A percentile compares a stretch with the other conserved stretches of the same genome.
These are phyloP conservation scores for Dactylellina cionopaga DNA, from an alignment of 2,329 filamentous ascomycete species.

Conservation along the genomic window DNA sequence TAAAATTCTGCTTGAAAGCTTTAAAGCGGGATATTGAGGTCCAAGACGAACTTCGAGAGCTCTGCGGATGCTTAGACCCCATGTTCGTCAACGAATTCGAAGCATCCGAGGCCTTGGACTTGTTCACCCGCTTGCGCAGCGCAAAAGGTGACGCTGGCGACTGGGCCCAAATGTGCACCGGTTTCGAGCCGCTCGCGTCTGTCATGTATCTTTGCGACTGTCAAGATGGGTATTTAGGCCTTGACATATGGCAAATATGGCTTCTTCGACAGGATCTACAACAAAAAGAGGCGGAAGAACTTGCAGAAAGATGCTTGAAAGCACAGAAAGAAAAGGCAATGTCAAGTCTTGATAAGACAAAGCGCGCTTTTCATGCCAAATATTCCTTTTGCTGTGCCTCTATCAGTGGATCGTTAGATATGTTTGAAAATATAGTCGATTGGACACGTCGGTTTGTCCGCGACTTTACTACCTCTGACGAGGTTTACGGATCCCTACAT, in stretches of 20 bases:
- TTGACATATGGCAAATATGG: conserved; percentile 10
- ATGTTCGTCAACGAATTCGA: no score
- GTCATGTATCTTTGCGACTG: no score
- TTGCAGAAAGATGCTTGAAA: neutral
- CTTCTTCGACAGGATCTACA: neutral
- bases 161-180: neutral
- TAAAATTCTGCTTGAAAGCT: no score
- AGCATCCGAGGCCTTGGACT: neutral
- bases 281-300: neutral
- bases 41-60: neutral
- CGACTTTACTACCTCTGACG: neutral
- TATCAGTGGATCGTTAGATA: neutral
- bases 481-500: neutral
- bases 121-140: neutral
- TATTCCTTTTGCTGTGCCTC: neutral
- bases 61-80: neutral
- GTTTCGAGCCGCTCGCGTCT: no score
- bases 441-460: conserved; percentile 14
- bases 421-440: neutral
- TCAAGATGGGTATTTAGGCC: no score
- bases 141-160: neutral
- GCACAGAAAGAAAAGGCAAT: neutral
- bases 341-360: neutral
- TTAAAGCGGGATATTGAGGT: no score
- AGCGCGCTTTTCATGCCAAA: neutral